Conservation (phyloP, 2,329 filamentous ascomycete species). For the Juglanconis oblonga region DNA sequence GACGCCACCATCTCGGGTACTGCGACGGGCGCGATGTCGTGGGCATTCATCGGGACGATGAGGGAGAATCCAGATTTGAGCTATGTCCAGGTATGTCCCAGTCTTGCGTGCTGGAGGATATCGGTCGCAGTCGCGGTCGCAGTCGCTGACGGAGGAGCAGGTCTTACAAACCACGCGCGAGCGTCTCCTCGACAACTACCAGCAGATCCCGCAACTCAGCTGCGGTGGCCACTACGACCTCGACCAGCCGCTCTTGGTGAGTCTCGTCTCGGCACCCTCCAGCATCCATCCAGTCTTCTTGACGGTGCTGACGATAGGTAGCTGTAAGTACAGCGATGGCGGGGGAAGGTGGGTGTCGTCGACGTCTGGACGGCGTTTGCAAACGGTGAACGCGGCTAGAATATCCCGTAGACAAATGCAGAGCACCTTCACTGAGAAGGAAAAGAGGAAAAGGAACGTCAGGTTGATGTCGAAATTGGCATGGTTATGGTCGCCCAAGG, state of each 20-base stretch:
- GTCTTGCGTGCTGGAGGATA: neutral
- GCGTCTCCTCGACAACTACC: slow-evolving; percentile 22
- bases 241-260: slow-evolving; percentile 22
- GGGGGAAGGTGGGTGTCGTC: too few species aligned
- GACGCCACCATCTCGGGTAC: slow-evolving; percentile 35
- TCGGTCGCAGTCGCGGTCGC: neutral
- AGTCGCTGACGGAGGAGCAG: slow-evolving; percentile 13
- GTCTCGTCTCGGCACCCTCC: neutral
- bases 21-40: slow-evolving; percentile 37
- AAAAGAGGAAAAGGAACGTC: too few species aligned
- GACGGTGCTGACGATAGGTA: slow-evolving; percentile 3
- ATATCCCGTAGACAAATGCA: too few species aligned
- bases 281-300: too few species aligned
- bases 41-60: slow-evolving; percentile 33
- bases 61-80: slow-evolving; percentile 28
- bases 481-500: too few species aligned
- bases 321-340: slow-evolving; percentile 1
- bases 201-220: slow-evolving; percentile 27
- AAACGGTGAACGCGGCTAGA: too few species aligned
- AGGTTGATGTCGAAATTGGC: too few species aligned
- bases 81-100: slow-evolving; percentile 28
- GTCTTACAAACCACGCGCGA: slow-evolving; percentile 24
- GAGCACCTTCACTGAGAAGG: too few species aligned
- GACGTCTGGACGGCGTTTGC: too few species aligned
- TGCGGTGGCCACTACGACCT: slow-evolving; percentile 29